Conservation (phyloP, 352 stramenopile genomes). For the Blastocystis sp. region DNA sequence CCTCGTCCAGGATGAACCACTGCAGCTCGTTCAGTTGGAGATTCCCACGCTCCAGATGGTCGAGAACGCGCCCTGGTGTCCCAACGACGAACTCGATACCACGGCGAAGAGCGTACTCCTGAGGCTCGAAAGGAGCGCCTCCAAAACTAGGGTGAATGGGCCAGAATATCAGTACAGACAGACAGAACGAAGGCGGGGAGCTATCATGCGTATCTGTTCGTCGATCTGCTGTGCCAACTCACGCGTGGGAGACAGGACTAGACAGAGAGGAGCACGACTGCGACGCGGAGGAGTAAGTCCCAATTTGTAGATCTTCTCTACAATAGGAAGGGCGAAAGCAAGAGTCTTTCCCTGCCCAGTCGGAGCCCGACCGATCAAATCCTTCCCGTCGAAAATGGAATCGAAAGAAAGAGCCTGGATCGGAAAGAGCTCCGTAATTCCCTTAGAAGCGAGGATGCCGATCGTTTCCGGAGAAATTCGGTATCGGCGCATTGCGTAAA, state of each 20-base stretch:
- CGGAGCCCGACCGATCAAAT: constrained; percentile 90
- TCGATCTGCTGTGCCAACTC: constrained; percentile 94
- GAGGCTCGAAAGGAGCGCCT: constrained; percentile 78
- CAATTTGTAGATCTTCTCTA: constrained; percentile 75
- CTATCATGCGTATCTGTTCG: constrained; percentile 67
- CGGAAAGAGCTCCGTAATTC: constrained; percentile 80
- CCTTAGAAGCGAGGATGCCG: constrained; percentile 66
- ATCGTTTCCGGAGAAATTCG: constrained; percentile 60
- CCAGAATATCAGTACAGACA: neutral
- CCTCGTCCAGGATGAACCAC: constrained; percentile 86
- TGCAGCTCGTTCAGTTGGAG: constrained; percentile 78
- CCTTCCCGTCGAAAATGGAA: constrained; percentile 85
- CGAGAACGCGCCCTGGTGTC: constrained; percentile 82
- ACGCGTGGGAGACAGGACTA: constrained; percentile 91
- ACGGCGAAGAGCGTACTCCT: constrained; percentile 78
- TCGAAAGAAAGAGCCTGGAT: constrained; percentile 81
- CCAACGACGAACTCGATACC: constrained; percentile 85
- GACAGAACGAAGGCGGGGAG: neutral
- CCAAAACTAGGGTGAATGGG: constrained; percentile 70
- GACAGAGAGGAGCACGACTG: constrained; percentile 76
- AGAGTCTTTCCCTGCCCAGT: constrained; percentile 97
- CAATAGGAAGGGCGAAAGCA: constrained; percentile 89
- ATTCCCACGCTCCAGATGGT: constrained; percentile 84
- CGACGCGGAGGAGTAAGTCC: constrained; percentile 2
- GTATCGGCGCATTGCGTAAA: constrained; percentile 57